These are phyloP conservation scores for Pyrenochaeta sp. DNA, from an alignment of 2,329 filamentous ascomycete genomes.

Conservation along the genomic window DNA sequence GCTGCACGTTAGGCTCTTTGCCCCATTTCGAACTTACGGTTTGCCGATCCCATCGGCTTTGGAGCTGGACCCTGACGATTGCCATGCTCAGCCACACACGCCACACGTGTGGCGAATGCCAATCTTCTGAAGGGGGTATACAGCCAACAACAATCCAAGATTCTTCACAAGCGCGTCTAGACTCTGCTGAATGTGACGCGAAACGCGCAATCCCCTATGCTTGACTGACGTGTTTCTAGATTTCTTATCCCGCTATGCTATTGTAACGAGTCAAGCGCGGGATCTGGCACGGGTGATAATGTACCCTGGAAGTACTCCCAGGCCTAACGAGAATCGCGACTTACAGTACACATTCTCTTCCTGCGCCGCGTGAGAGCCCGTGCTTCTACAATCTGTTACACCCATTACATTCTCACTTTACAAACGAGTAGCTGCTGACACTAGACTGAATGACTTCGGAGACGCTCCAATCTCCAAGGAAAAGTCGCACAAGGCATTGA, in stretches of 20 bases:
- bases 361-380: neutral
- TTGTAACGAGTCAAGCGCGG: conserved; percentile 3
- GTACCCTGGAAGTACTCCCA: conserved; percentile 4
- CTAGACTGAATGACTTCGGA: neutral
- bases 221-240: conserved; percentile 13
- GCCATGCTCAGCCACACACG: conserved; percentile 13
- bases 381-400: neutral
- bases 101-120: conserved; percentile 12
- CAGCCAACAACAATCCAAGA: conserved; percentile 18
- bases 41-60: conserved; percentile 28
- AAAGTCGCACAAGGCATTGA: neutral
- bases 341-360: neutral
- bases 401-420: neutral
- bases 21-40: conserved; percentile 19
- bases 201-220: conserved; percentile 22
- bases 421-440: neutral
- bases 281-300: conserved; percentile 6
- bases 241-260: conserved; percentile 17
- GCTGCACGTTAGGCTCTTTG: conserved; percentile 14
- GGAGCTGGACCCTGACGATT: conserved; percentile 10
- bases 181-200: conserved; percentile 11
- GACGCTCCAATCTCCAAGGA: neutral
- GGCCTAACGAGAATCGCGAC: neutral
- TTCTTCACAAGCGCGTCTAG: conserved; percentile 16
- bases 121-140: conserved; percentile 3